Base-by-base conservation (phyloP, 2,329 filamentous ascomycete genomes). In the Colletotrichum shisoi region DNA sequence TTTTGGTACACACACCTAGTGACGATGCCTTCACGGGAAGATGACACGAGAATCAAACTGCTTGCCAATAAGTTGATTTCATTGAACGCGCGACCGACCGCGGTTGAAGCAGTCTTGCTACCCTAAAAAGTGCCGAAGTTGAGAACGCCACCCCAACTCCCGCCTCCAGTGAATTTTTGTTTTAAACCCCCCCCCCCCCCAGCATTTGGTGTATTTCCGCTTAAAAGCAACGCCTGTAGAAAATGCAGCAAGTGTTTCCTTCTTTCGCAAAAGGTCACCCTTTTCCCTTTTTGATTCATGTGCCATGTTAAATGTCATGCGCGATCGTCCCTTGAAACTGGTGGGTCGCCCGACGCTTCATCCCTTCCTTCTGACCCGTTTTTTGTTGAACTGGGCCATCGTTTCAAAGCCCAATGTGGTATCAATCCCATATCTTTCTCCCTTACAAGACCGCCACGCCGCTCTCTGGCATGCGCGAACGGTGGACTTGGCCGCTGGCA, bases 201-300 rank as follows among this genome's bases (percentile, higher is more conserved):
- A 34, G 45, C 57, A 40, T 61, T 67, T 68, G 27, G 39, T 48
- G 12, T 39, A 53, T 67, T 65, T 62, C 66, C 62, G 62, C 57
- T 57, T 40, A 27, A 62, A 45, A 67, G 74, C 74, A 76, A 77
- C 76, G 75, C 75, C 75, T 74, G 72, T 73, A 74, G 71, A 74
- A 58, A 74, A 77, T 77, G 75, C 74, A 72, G 74, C 72, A 71
- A 70, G 68, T 70, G 54, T 56, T 69, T 56, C 67, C 71, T 44
- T 34, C 24, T 69, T 72, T 34, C 8, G 8, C 31, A 70, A 68
- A 42, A 44, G 59, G n/a, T 46, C 57, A 65, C 31, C 54, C 12
- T 57, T 56, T 70, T 70, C 63, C 69, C 69, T 72, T 49, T 49
- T 21, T 21, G 12, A 17, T 42, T 69, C 69, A 71, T 70, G 66